Evolutionary conservation across 345 rosid species (phyloP), one percentile per base, ranked within the genome.

Genomic region (Dovyalis caffra): DNA sequence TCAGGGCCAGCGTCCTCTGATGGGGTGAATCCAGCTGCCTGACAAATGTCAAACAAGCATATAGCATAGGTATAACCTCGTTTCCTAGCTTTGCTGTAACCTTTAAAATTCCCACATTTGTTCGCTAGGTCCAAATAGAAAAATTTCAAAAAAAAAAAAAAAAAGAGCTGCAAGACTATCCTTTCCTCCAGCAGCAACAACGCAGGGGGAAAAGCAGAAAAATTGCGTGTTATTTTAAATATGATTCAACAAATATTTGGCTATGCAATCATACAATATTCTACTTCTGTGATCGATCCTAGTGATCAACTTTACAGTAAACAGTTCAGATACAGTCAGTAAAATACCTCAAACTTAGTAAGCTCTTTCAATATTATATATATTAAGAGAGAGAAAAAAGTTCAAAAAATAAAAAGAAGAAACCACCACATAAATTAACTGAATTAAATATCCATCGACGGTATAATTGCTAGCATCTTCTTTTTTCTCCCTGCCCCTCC

Each of bases 271-370:
- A 76, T 77, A 73, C 75, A 70, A 70, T 66, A 32, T 69, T 45
- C 32, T 14, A 43, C 61, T 61, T 67, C 49, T 51, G 14, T 69
- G 72, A 65, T 20, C 65, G 38, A 49, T 61, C 64, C 78, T 73
- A 70, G 56, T 29, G 34, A 77, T 67, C 77, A 75, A 64, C 79
- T 82, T 82, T 78, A 78, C 85, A 82, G 49, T 28, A 60, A 67
- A 57, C 12, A 78, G 72, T 78, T 53, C 58, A 78, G 57, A 62
- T 74, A 78, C 71, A 71, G 68, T 71, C 79, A 33, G 79, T 72
- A 51, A 76, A 37, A 49, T 29, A 49, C 70, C 60, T 25, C 63
- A 31, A 72, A 47, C 57, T 70, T 12, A 53, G 64, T 56, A 38
- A 40, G 11, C 72, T 70, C 70, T 38, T 62, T 37, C 12, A 60